A percentile compares a stretch with the other conserved stretches of the same genome.
Evolutionary conservation across 331 rosid genomes (phyloP).

Genomic region (Rosa hybrid): DNA sequence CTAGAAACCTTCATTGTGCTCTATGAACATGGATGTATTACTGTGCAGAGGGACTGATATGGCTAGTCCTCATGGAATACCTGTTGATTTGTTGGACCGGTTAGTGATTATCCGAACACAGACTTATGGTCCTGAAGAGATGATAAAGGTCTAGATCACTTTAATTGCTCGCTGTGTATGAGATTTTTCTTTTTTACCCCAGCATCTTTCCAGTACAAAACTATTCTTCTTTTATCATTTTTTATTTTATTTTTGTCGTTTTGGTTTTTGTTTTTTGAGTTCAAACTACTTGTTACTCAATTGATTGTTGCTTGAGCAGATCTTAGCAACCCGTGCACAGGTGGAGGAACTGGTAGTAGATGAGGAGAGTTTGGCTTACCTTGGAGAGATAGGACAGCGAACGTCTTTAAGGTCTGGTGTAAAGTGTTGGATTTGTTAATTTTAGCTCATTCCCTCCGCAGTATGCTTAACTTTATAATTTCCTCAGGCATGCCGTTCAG

Average conservation of each 20-base stretch:
- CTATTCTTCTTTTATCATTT: neutral
- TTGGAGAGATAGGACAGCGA: constrained; percentile 80
- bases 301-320: constrained; percentile 42
- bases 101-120: constrained; percentile 83
- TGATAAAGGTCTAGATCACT: constrained; percentile 65
- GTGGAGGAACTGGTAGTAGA: constrained; percentile 88
- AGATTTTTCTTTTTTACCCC: neutral
- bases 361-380: constrained; percentile 89
- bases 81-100: constrained; percentile 89
- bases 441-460: constrained; percentile 10
- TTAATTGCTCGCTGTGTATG: neutral
- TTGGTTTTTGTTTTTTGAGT: neutral
- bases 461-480: constrained; percentile 23
- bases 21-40: constrained; percentile 21
- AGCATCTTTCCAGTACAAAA: neutral
- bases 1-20: too few relatives aligned
- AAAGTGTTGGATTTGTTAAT: constrained; percentile 15
- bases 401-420: constrained; percentile 70
- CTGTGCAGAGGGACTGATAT: constrained; percentile 86
- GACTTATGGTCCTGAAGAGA: constrained; percentile 84
- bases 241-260: neutral
- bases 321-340: constrained; percentile 86
- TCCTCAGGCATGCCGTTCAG: constrained; percentile 86
- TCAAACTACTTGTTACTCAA: constrained; percentile 18
- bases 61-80: constrained; percentile 98